Conservation (phyloP, 805 yeast genomes). For the Wickerhamomyces sydowiorum region DNA sequence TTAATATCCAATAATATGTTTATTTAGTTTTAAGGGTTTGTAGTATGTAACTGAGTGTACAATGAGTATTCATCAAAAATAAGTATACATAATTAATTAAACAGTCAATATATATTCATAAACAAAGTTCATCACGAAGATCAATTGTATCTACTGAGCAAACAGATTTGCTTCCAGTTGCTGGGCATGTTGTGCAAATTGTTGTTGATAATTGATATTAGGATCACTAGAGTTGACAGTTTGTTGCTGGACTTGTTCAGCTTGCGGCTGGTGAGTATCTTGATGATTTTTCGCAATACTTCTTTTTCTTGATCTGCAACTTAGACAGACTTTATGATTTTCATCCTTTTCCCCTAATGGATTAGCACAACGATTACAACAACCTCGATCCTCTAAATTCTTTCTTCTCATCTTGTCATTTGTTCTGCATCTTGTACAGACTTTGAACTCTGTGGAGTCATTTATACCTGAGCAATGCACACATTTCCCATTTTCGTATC, state of each 20-base stretch:
- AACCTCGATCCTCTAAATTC: conserved; percentile 49
- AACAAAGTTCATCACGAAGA: too few relatives aligned
- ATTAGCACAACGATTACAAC: conserved; percentile 59
- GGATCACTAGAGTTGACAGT: not conserved
- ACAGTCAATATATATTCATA: too few relatives aligned
- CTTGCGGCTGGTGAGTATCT: not conserved
- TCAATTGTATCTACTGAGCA: conserved; percentile 15
- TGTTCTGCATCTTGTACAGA: conserved; percentile 59
- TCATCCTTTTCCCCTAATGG: conserved; percentile 38
- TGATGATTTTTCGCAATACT: conserved; percentile 11
- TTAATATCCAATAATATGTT: too few relatives aligned
- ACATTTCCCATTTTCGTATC: conserved; percentile 61
- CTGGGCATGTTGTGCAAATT: conserved; percentile 13
- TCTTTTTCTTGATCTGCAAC: conserved; percentile 52
- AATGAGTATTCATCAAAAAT: too few relatives aligned
- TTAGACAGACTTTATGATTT: conserved; percentile 48
- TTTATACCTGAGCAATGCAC: conserved; percentile 64
- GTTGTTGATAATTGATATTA: conserved; percentile 4
- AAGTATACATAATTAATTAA: too few relatives aligned
- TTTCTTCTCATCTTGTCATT: conserved; percentile 55
- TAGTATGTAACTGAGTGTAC: too few relatives aligned
- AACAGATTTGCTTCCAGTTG: conserved; percentile 20
- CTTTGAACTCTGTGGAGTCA: conserved; percentile 45
- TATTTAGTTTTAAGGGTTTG: too few relatives aligned
- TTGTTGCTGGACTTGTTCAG: not conserved